These are phyloP conservation scores for Malassezia obtusa DNA, from an alignment of 1,284 basidiomycete species.

Conservation along the genomic window DNA sequence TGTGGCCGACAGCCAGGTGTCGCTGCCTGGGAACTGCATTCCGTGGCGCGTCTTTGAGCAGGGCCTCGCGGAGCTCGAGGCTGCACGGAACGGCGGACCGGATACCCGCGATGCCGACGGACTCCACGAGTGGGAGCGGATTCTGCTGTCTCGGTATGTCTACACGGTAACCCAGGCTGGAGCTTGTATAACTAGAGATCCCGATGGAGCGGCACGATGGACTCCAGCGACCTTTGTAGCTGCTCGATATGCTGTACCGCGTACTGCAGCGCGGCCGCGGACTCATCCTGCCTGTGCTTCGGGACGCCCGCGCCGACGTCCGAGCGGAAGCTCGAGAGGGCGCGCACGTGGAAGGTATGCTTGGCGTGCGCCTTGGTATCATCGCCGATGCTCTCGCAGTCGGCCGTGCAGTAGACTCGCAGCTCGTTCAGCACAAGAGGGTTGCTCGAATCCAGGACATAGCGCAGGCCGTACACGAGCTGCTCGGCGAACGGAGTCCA, in stretches of 20 bases:
- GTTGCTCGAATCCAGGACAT: conserved; percentile 7
- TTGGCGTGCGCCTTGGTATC: neutral
- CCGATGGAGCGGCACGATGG: conserved; percentile 13
- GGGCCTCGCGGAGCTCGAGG: conserved; percentile 30
- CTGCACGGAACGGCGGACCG: conserved; percentile 17
- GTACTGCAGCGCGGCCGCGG: conserved; percentile 12
- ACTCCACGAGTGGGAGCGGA: conserved; percentile 30
- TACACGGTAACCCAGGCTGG: conserved; percentile 6
- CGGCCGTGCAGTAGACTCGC: conserved; percentile 5
- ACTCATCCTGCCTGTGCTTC: conserved; percentile 11
- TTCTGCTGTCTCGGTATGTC: conserved; percentile 20
- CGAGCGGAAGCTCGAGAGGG: conserved; percentile 13
- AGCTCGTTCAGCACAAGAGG: conserved; percentile 16
- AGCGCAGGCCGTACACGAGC: conserved; percentile 11
- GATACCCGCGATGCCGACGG: conserved; percentile 21
- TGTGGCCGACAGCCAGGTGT: neutral
- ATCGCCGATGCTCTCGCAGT: neutral
- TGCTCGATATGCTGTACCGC: conserved; percentile 11
- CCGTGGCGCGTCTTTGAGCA: conserved; percentile 38
- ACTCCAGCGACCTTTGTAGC: conserved; percentile 12
- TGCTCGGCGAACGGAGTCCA: conserved; percentile 4
- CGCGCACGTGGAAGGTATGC: conserved; percentile 9
- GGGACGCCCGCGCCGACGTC: conserved; percentile 13
- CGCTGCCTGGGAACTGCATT: conserved; percentile 33
- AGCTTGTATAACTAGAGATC: conserved; percentile 9